Base-by-base conservation (phyloP, 2,329 filamentous ascomycete genomes). In the Colletotrichum incanum region DNA sequence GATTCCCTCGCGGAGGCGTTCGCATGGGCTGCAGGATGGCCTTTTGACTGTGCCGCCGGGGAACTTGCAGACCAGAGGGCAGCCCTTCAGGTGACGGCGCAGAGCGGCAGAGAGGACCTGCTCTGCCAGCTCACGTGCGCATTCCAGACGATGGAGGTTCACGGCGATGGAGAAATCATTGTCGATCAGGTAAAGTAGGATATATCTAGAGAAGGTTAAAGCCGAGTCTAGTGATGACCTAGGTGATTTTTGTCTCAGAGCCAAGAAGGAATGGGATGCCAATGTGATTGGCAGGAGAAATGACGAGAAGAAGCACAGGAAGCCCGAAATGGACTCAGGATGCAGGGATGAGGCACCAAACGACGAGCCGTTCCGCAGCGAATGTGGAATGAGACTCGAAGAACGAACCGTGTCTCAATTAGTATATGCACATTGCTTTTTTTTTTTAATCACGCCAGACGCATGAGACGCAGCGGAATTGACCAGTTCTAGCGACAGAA, bases 51-150 rank as follows among this genome's bases (percentile, higher is more conserved):
- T 79, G 0, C 78, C 78, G 1, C 73, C 77, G 52, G 75, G 74
- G 1, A 76, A 75, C 47, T 45, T 77, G 45, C 62, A 39, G 16
- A 75, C 72, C 37, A 79, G 78, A 55, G 74, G 73, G 18, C 75
- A 75, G 52, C 78, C 77, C 11, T 79, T 76, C 70, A 76, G 77
- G 70, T 76, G 5, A 45, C 77, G n/a, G 76, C 77, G n/a, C 34
- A 49, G 16, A 26, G 43, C 11, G 41, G 49, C 26, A 71, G 56
- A 34, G 34, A 62, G 26, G 49, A 39, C 20, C 12, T 72, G 41
- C 28, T 59, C 11, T 59, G 20, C 16, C 31, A 20, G 11, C 45
- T 59, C 26, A 50, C 52, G 47, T n/a, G 43, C 34, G 65, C 58
- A 45, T 58, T 63, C 37, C 26, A 50, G 23, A 23, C 49, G 49